A percentile compares a stretch with the other conserved stretches of the same genome.
Conservation (phyloP, 352 stramenopile species). For the Globisporangium ultimum region DNA sequence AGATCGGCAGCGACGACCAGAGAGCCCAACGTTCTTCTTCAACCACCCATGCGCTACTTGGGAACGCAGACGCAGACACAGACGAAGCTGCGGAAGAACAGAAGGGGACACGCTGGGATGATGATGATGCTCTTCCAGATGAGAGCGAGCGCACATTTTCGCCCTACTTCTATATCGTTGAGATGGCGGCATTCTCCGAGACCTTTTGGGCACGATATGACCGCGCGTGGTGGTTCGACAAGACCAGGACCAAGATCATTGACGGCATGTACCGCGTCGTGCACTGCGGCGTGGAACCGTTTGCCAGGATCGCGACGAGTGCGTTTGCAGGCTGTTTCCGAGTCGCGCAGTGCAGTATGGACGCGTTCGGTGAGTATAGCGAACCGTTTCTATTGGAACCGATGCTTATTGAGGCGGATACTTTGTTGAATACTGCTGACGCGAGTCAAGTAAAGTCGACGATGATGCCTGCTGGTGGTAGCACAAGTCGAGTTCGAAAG, state of each 20-base stretch:
- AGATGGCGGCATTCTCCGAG: conserved; percentile 57
- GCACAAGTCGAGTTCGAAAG: conserved; percentile 5
- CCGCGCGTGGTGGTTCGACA: conserved; percentile 79
- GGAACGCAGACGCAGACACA: neutral
- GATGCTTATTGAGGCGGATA: no score
- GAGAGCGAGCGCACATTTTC: conserved; percentile 32
- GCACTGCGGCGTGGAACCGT: conserved; percentile 41
- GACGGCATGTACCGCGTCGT: conserved; percentile 61
- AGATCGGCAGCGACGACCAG: neutral
- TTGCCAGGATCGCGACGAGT: conserved; percentile 33
- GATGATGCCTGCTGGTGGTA: neutral
- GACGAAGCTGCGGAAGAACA: conserved; percentile 11
- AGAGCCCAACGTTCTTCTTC: no score
- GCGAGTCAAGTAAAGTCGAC: no score
- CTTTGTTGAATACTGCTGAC: no score
- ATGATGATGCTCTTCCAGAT: conserved; percentile 3
- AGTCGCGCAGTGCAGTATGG: conserved; percentile 53
- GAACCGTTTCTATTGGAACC: conserved; percentile 54
- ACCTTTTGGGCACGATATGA: conserved; percentile 79
- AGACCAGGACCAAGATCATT: conserved; percentile 61
- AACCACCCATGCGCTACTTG: no score
- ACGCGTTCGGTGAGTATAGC: conserved; percentile 41
- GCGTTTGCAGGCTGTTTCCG: conserved; percentile 58
- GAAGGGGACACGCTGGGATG: no score
- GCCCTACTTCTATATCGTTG: conserved; percentile 62